Base-by-base conservation (phyloP, 148 eudicot genomes). In the Spergularia marina region DNA sequence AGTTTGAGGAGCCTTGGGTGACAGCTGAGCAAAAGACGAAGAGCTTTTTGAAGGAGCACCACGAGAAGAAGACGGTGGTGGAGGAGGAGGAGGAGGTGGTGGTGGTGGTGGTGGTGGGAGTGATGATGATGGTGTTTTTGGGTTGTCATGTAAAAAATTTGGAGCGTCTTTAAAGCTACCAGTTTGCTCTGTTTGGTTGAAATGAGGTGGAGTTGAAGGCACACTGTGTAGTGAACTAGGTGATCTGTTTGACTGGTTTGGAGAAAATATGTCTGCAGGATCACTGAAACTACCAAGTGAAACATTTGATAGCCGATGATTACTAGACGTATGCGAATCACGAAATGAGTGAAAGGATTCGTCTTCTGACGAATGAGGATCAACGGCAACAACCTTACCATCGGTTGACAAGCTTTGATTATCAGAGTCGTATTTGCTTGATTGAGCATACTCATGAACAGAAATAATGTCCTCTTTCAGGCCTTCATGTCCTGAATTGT, bases 281-380 rank as follows among this genome's bases (percentile, higher is more conserved):
- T 89, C 91, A 78, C 71, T 41, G 58, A 84, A 80, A 79, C 88
- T 90, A 63, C 75, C 78, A 17, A 68, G 61, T 13, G 98, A 91
- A 63, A 82, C 97, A 85, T 85, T 88, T 39, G 97, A 94, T 34
- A 84, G 82, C 71, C 98, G 71, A 3, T 49, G 63, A 82, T 70
- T 57, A 23, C 82, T 75, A 39, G 89, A 83, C 34, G 90, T 81
- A 20, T 74, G 78, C 1, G 97, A 94, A 76, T 87, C 77, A 34
- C 84, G 76, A 8, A 92, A 49, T 61, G 98, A 94, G 72, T 94
- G 96, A 49, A 94, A 94, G 36, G 94, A 91, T 74, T 92, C 96
- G 77, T 84, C 87, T 56, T 87, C 96, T 5, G 92, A 90, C 17
- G 86, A 87, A 68, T 75, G 56, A n/a, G 78, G 72, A 67, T 81